Evolutionary conservation across 495 filamentous ascomycete species (phyloP), one percentile per base, ranked within the genome.

Genomic region (Talaromyces thailandensis): DNA sequence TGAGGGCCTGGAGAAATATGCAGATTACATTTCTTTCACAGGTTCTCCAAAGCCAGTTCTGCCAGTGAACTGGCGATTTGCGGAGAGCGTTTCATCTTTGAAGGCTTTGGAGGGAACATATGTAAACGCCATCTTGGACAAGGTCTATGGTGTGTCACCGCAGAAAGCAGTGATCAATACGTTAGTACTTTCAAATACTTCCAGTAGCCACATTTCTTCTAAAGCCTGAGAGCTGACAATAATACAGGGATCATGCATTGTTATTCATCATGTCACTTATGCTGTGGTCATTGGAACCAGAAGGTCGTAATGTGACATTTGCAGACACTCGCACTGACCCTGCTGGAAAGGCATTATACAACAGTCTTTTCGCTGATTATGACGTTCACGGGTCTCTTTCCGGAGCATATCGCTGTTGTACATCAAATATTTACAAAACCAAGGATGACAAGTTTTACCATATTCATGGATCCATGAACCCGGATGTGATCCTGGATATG

Each of bases 81-180:
- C 84, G 16, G 83, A 88, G 66, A 79, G 80, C 18, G 75, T 76
- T 7, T 79, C 81, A 9, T 82, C 83, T 7, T 73, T 87, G 59
- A 87, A 87, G 66, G 83, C 78, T 4, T 68, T 87, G n/a, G 85
- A 87, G 69, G 84, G 79, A 26, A 79, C 76, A 48, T 73, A 75
- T 28, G 77, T 79, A 4, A 83, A 83, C 24, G 75, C 76, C 16
- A 77, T 89, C 58, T 77, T 79, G 24, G 69, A 81, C 62, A 62
- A 82, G 24, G 75, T 73, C n/a, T 75, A 45, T 73, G 3, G 69
- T 67, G n/a, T 35, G 64, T 18, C 66, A 69, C 4, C 67, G 68
- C 57, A 71, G 63, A 3, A 68, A 59, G 24, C 60, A 61, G 71
- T 71, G 1, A 65, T 62, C 0, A 62, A 71, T 2, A 40, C 35